Evolutionary conservation across 1,139 yeast species (phyloP).

Genomic region (Taphrina pruni): DNA sequence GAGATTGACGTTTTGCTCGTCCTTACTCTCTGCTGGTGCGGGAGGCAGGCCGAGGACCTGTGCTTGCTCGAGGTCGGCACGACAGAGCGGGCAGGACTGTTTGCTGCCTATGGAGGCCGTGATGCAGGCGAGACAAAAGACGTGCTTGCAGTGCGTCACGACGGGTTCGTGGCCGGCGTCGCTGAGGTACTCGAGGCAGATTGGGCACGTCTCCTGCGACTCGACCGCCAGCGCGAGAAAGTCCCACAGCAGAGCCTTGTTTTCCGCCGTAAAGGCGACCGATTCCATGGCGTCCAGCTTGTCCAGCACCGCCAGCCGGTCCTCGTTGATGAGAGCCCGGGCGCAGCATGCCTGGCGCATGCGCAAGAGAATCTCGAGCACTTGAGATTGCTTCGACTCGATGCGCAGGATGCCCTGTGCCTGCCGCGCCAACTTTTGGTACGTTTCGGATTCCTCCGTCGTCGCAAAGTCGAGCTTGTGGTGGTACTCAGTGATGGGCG

Average conservation of each 20-base stretch:
- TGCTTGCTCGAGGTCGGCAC: slow-evolving; percentile 3
- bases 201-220: slow-evolving; percentile 45
- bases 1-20: neutral
- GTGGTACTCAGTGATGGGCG: slow-evolving; percentile 59
- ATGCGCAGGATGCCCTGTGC: slow-evolving; percentile 72
- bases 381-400: slow-evolving; percentile 73
- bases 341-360: slow-evolving; percentile 91
- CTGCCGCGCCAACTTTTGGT: slow-evolving; percentile 72
- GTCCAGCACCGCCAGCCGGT: slow-evolving; percentile 38
- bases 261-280: slow-evolving; percentile 43
- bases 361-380: slow-evolving; percentile 80
- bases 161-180: slow-evolving; percentile 38
- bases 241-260: slow-evolving; percentile 41
- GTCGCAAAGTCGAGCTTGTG: slow-evolving; percentile 59
- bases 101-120: slow-evolving; percentile 18
- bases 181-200: slow-evolving; percentile 43
- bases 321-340: slow-evolving; percentile 52
- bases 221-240: slow-evolving; percentile 44
- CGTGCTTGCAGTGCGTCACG: slow-evolving; percentile 46
- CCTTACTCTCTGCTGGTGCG: neutral
- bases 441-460: slow-evolving; percentile 68
- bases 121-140: slow-evolving; percentile 44
- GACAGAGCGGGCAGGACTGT: slow-evolving; percentile 32
- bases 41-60: slow-evolving; percentile 26
- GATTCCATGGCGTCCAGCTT: slow-evolving; percentile 27